Percentiles rank a stretch among this genome's conserved stretches.
These are phyloP conservation scores for Solanum bulbocastanum DNA, from an alignment of 257 asterid genomes.

Conservation along the genomic window DNA sequence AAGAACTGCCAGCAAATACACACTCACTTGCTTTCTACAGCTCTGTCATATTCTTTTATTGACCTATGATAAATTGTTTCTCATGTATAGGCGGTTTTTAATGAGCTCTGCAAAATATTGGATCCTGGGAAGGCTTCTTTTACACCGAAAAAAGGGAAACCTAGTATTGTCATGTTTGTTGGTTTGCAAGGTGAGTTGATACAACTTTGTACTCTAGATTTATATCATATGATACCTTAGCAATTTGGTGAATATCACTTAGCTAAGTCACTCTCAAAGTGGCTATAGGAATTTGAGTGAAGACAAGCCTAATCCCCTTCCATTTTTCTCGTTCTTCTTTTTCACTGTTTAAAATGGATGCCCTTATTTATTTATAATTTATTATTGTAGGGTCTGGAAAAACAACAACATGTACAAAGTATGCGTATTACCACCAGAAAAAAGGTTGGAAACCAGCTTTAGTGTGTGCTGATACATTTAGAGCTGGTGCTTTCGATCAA, in stretches of 20 bases:
- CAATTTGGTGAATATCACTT: not conserved
- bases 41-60: not conserved
- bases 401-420: slow-evolving; percentile 91
- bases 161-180: slow-evolving; percentile 83
- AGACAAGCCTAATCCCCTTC: not conserved
- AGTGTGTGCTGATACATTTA: slow-evolving; percentile 91
- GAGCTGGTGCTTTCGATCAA: slow-evolving; percentile 98
- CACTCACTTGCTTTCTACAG: not conserved
- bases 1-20: not conserved
- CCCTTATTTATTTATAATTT: not conserved
- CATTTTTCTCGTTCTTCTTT: not conserved
- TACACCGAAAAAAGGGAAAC: slow-evolving; percentile 75
- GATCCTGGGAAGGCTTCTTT: slow-evolving; percentile 95
- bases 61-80: not conserved
- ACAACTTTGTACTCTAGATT: not conserved
- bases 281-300: not conserved
- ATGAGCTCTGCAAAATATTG: slow-evolving; percentile 84
- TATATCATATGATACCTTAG: not conserved
- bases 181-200: slow-evolving; percentile 79
- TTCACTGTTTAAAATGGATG: not conserved
- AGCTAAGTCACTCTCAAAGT: not conserved
- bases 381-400: slow-evolving; percentile 63
- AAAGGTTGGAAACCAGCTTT: slow-evolving; percentile 94
- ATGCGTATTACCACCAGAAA: slow-evolving; percentile 82
- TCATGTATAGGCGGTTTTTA: slow-evolving; percentile 59